These are phyloP conservation scores for Diplodia seriata DNA, from an alignment of 2,329 filamentous ascomycete species.

Conservation along the genomic window DNA sequence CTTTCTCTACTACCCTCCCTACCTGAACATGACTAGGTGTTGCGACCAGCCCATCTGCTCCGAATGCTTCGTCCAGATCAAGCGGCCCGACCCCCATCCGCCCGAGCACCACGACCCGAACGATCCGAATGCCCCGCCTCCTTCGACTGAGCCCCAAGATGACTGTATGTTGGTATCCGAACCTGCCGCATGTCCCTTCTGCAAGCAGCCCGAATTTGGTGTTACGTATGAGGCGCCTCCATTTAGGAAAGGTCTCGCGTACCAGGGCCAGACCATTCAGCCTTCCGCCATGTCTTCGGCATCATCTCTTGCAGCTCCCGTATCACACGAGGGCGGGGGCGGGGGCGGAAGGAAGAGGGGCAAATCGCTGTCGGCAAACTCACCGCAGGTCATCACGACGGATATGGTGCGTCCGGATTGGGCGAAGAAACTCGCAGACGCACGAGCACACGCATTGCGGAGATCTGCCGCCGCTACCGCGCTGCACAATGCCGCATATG, in stretches of 20 bases:
- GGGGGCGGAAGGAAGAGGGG: slow-evolving; percentile 61
- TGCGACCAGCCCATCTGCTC: slow-evolving; percentile 97
- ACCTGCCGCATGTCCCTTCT: slow-evolving; percentile 91
- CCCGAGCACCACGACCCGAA: slow-evolving; percentile 71
- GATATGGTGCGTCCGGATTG: slow-evolving; percentile 93
- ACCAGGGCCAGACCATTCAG: slow-evolving; percentile 60
- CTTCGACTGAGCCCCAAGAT: slow-evolving; percentile 55
- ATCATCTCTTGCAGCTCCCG: slow-evolving; percentile 69
- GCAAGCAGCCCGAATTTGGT: slow-evolving; percentile 91
- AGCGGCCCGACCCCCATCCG: slow-evolving; percentile 87
- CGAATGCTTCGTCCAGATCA: slow-evolving; percentile 99
- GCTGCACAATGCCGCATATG: slow-evolving; percentile 90
- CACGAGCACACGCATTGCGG: slow-evolving; percentile 82
- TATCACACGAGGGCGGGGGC: slow-evolving; percentile 3
- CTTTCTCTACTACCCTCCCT: slow-evolving; percentile 93
- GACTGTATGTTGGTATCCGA: slow-evolving; percentile 81
- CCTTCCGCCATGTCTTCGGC: slow-evolving; percentile 84
- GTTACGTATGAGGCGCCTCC: slow-evolving; percentile 92
- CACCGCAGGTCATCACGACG: slow-evolving; percentile 87
- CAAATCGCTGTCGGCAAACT: slow-evolving; percentile 78
- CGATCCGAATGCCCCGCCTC: slow-evolving; percentile 50
- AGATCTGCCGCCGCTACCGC: slow-evolving; percentile 92
- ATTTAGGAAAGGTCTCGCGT: slow-evolving; percentile 82
- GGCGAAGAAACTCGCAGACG: slow-evolving; percentile 85
- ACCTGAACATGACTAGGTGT: slow-evolving; percentile 91